phyloP scores from a whole-genome alignment of 331 rosid genomes.

The Pyrus hybrid region DNA sequence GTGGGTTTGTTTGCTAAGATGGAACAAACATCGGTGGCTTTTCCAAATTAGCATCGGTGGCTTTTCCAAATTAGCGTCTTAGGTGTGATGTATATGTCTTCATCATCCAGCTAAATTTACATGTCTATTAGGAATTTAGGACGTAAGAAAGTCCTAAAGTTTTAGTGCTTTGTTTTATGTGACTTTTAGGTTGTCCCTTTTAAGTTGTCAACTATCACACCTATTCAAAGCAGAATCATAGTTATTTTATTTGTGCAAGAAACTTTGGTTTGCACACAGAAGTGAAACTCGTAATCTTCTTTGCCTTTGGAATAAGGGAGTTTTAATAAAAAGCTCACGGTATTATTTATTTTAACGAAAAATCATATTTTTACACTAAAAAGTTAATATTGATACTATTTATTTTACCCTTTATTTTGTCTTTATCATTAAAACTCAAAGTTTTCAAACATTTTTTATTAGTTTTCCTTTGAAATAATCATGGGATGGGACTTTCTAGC shows the following conservation, averaged over 20 bases:
- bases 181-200: not conserved
- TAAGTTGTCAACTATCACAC: slow-evolving; percentile 24
- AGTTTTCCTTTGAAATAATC: slow-evolving; percentile 10
- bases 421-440: too few species aligned
- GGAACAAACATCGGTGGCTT: not conserved
- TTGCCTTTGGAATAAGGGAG: slow-evolving; percentile 10
- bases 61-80: not conserved
- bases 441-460: too few species aligned
- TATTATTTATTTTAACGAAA: too few species aligned
- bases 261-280: not conserved
- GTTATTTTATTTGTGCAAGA: not conserved
- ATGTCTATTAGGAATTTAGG: not conserved
- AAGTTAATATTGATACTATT: too few species aligned
- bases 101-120: not conserved
- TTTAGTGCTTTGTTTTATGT: not conserved
- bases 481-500: slow-evolving; percentile 3
- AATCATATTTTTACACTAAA: too few species aligned
- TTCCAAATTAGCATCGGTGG: not conserved
- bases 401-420: too few species aligned
- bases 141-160: not conserved
- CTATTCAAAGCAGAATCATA: slow-evolving; percentile 2
- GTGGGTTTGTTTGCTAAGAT: not conserved
- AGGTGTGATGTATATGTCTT: not conserved
- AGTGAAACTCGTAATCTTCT: not conserved
- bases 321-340: too few species aligned